A percentile compares a stretch with the other conserved stretches of the same genome.
These are phyloP conservation scores for Aegilops speltoides DNA, from an alignment of 176 grass and related monocot genomes.

Conservation along the genomic window DNA sequence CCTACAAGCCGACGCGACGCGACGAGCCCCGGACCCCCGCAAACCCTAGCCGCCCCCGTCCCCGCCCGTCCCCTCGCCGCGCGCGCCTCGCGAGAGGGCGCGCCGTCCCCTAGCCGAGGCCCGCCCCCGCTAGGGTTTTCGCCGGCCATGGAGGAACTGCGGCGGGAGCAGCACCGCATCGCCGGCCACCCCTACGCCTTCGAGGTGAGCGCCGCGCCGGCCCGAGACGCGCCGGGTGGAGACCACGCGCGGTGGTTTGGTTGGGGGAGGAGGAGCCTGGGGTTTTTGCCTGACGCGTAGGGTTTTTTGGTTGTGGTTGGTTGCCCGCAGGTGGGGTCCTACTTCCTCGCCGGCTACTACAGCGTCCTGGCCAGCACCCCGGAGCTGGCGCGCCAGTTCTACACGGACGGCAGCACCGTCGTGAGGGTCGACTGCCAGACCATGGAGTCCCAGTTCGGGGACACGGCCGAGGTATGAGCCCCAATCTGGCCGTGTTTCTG, in stretches of 20 bases:
- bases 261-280: background rate
- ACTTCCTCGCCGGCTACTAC: slow-evolving; percentile 62
- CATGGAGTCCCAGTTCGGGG: slow-evolving; percentile 34
- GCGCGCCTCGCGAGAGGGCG: background rate
- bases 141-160: slow-evolving; percentile 9
- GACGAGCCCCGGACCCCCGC: background rate
- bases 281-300: slow-evolving; percentile 23
- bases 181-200: slow-evolving; percentile 36
- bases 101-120: background rate
- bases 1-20: background rate
- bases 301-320: background rate
- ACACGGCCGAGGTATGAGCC: slow-evolving; percentile 41
- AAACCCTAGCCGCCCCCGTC: slow-evolving; percentile 32
- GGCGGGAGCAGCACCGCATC: slow-evolving; percentile 15
- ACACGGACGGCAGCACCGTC: slow-evolving; percentile 50
- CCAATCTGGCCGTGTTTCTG: background rate
- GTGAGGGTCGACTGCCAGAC: slow-evolving; percentile 46
- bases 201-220: slow-evolving; percentile 37
- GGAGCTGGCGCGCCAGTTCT: slow-evolving; percentile 50
- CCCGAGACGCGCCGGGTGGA: background rate
- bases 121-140: slow-evolving; percentile 31
- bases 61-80: background rate
- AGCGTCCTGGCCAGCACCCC: slow-evolving; percentile 51
- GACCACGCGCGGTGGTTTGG: background rate
- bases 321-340: slow-evolving; percentile 51